These are phyloP conservation scores for Fusarium zealandicum DNA, from an alignment of 2,329 filamentous ascomycete species.

Conservation along the genomic window DNA sequence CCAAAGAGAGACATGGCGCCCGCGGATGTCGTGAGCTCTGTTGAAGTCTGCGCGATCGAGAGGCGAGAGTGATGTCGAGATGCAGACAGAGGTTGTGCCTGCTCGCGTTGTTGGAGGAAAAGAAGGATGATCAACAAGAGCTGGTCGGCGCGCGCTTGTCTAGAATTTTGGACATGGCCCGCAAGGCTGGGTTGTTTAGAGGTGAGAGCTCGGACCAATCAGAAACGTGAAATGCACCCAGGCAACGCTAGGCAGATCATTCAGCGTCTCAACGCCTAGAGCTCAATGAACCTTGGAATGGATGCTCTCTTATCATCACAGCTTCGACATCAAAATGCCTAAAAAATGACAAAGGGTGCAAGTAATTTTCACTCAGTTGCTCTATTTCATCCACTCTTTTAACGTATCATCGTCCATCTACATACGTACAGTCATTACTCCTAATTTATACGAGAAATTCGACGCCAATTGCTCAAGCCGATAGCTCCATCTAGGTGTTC, in stretches of 20 bases:
- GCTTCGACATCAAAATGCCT: no score
- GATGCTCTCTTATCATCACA: not conserved
- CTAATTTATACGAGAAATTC: slow-evolving; percentile 6
- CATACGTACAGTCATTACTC: slow-evolving; percentile 17
- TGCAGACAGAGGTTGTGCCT: slow-evolving; percentile 23
- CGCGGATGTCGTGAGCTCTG: slow-evolving; percentile 10
- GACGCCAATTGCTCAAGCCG: slow-evolving; percentile 21
- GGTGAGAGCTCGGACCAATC: slow-evolving; percentile 47
- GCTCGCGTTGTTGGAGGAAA: slow-evolving; percentile 21
- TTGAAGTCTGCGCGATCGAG: not conserved
- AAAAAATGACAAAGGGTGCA: not conserved
- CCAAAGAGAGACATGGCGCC: slow-evolving; percentile 48
- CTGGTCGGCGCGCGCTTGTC: slow-evolving; percentile 39
- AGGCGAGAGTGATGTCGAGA: slow-evolving; percentile 3
- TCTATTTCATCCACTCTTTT: slow-evolving; percentile 22
- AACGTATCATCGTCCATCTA: slow-evolving; percentile 10
- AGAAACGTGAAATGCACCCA: slow-evolving; percentile 22
- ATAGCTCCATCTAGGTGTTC: slow-evolving; percentile 8
- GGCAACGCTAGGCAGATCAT: slow-evolving; percentile 26
- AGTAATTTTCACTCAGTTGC: slow-evolving; percentile 1
- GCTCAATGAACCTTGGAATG: slow-evolving; percentile 10
- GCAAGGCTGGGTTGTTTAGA: slow-evolving; percentile 41
- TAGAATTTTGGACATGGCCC: slow-evolving; percentile 44
- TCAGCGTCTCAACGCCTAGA: slow-evolving; percentile 2
- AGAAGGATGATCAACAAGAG: slow-evolving; percentile 30